These are phyloP conservation scores for Punica granatum DNA, from an alignment of 345 rosid species.

Conservation along the genomic window DNA sequence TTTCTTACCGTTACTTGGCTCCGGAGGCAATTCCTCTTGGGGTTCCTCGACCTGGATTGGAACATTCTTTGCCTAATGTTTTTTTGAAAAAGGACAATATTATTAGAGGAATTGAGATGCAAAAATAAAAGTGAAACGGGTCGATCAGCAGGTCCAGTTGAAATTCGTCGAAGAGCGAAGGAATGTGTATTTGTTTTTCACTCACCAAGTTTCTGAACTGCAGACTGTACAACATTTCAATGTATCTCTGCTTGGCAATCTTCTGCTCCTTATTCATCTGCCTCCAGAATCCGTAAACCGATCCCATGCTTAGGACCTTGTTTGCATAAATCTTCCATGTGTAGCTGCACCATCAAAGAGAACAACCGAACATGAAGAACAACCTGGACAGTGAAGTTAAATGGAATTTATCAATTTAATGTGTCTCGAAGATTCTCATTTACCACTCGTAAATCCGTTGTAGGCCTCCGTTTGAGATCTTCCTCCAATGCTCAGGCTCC, in stretches of 20 bases:
- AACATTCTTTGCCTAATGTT: conserved; percentile 42
- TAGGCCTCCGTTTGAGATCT: conserved; percentile 53
- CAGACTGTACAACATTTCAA: conserved; percentile 54
- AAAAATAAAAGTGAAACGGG: not conserved
- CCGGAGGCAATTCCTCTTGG: conserved; percentile 7
- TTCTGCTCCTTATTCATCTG: conserved; percentile 66
- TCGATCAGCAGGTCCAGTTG: not conserved
- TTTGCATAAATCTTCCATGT: conserved; percentile 82
- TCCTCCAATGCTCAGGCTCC: conserved; percentile 53
- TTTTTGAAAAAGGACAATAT: not conserved
- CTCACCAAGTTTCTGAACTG: conserved; percentile 70
- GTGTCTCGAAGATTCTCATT: not conserved
- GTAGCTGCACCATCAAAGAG: conserved; percentile 41
- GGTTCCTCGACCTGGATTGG: conserved; percentile 39
- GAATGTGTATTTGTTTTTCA: conserved; percentile 8
- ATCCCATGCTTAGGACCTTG: conserved; percentile 76
- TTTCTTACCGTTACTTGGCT: not conserved
- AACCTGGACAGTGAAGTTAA: not conserved
- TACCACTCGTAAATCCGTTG: conserved; percentile 80
- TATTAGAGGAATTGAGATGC: not conserved
- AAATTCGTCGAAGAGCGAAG: not conserved
- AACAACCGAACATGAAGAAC: not conserved
- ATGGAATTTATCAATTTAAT: not conserved
- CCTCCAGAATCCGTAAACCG: conserved; percentile 76
- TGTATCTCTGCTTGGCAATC: conserved; percentile 68